Conservation (phyloP, 495 filamentous ascomycete species). For the Podospora comata region DNA sequence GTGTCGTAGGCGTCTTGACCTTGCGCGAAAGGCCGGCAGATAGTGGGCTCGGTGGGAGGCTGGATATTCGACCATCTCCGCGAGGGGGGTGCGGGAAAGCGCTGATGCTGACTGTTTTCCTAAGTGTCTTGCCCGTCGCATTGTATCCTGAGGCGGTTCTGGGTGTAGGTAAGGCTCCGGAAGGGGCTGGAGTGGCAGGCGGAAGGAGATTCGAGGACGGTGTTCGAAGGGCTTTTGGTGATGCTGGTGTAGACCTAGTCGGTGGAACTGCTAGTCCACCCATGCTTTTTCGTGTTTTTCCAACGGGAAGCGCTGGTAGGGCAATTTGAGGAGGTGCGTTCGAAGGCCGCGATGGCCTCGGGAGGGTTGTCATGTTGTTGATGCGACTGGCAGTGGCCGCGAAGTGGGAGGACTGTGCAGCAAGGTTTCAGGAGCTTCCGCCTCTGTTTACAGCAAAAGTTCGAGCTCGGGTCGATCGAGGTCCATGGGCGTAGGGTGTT, state of each 20-base stretch:
- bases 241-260: constrained; percentile 45
- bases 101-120: constrained; percentile 85
- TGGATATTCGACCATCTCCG: constrained; percentile 50
- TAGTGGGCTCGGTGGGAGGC: constrained; percentile 58
- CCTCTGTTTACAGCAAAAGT: constrained; percentile 7
- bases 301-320: constrained; percentile 65
- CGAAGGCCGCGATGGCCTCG: constrained; percentile 59
- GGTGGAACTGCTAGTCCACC: constrained; percentile 46
- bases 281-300: constrained; percentile 66
- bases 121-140: constrained; percentile 60
- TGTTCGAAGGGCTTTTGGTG: constrained; percentile 57
- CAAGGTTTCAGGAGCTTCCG: not conserved
- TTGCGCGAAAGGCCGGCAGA: constrained; percentile 46
- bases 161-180: constrained; percentile 49
- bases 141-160: constrained; percentile 49
- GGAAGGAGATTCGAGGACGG: constrained; percentile 54
- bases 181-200: constrained; percentile 46
- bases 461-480: not conserved
- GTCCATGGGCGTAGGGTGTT: constrained; percentile 11
- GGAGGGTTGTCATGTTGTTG: constrained; percentile 58
- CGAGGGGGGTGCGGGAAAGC: constrained; percentile 89
- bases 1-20: constrained; percentile 38
- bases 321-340: constrained; percentile 62
- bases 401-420: not conserved
- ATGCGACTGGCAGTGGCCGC: not conserved